Evolutionary conservation across 202 grass and related monocot species (phyloP), one percentile per base, ranked within the genome.

Genomic region (Alloteropsis angusta): DNA sequence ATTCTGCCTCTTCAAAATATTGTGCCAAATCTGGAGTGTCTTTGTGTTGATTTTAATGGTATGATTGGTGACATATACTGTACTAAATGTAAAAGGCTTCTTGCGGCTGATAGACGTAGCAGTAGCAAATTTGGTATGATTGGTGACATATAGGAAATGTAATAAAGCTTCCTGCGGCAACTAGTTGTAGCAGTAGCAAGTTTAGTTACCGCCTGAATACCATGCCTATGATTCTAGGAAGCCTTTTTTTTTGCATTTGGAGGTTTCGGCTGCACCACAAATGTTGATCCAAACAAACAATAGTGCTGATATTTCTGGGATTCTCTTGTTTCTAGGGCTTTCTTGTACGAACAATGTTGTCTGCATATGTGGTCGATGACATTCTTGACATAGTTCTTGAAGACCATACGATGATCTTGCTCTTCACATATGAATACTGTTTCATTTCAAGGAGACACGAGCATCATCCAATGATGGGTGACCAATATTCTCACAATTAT

Each of bases 301-400:
- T 57, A 57, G 65, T 48, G 56, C 37, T 73, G 42, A 87, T 58
- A 5, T 54, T 73, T 60, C 8, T n/a, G 49, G n/a, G 10, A 65
- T 66, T 83, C 5, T 78, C 41, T 60, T 65, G 46, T 70, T 82
- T 76, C 26, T 47, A 86, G 79, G 45, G 52, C 28, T 69, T 30
- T 65, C 28, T 53, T 42, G 60, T 30, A 7, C 11, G 72, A 76
- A 12, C 45, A 35, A 21, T 26, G n/a, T 23, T 37, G 19, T n/a
- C 63, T 76, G 19, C 16, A 17, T 48, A 12, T 65, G 37, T 37
- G 53, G 64, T 59, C 10, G 38, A 17, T 8, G 25, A 15, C 55
- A 77, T 10, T 45, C 17, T 34, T 62, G 41, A 10, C 10, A 7
- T 34, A 18, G 69, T 69, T 18, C 34, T 81, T 71, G 65, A 71